Evolutionary conservation across 345 rosid genomes (phyloP), one percentile per base, ranked within the genome.

Genomic region (Acer negundo): DNA sequence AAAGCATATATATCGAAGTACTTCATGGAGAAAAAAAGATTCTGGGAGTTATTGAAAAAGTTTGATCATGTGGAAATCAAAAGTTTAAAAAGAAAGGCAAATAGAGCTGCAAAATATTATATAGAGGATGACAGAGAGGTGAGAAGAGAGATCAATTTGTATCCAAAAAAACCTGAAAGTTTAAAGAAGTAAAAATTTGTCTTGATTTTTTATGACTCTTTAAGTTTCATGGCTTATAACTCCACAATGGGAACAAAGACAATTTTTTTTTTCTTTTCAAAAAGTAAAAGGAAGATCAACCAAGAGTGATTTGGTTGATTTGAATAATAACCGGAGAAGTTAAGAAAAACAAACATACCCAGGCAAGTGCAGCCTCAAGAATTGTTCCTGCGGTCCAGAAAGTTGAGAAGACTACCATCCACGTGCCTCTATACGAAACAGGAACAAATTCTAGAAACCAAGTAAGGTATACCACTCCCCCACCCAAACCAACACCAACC

Each of bases 401-500:
- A 65, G 82, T 73, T 13, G 87, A 84, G 77, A 84, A 86, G 22
- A 86, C 67, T n/a, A 88, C 86, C 92, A 87, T 90, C 94, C 94
- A 90, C 20, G 73, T 69, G 40, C 92, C 94, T 82, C 91, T 74
- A 24, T 80, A 75, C 13, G 92, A 78, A 67, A 90, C 75, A 51
- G 92, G 94, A 69, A 90, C 80, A 47, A 90, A 90, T 84, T 87
- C 94, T 55, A 90, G 73, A 78, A 87, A 85, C 86, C 86, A 88
- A 16, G 90, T 72, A 35, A 84, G 74, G 73, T 85, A 88, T 38
- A 90, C 94, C 72, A 82, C 82, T 31, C 84, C 90, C 47, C 94
- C 88, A 40, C 92, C 94, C 44, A 88, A 72, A 40, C 94, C 94
- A 79, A 88, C 69, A 53, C 94, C 94, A 73, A 88, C 94, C 31